These are phyloP conservation scores for Onygena corvina DNA, from an alignment of 2,329 filamentous ascomycete species.

Conservation along the genomic window DNA sequence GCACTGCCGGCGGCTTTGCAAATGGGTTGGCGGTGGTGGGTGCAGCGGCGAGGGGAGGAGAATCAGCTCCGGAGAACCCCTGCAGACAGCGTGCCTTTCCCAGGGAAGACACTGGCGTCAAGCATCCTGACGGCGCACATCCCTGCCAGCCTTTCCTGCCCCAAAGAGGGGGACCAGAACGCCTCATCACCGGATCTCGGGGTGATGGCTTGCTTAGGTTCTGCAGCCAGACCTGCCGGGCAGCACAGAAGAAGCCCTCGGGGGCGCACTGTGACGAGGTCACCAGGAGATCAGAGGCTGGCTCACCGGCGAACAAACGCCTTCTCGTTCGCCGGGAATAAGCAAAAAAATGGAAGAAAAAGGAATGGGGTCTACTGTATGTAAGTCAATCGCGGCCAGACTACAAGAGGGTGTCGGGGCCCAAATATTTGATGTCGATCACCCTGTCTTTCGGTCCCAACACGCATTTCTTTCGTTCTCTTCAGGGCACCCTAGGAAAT, in stretches of 20 bases:
- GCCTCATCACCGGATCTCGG: conserved; percentile 5
- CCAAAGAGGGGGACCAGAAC: not conserved
- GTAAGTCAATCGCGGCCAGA: too few relatives aligned
- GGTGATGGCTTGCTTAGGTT: not conserved
- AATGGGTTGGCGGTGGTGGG: not conserved
- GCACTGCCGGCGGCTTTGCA: not conserved
- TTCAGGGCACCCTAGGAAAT: too few relatives aligned
- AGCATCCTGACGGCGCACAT: not conserved
- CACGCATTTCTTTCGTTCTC: too few relatives aligned
- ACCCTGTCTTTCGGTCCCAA: too few relatives aligned
- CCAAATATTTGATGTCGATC: too few relatives aligned
- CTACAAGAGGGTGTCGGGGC: too few relatives aligned
- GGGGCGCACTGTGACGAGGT: conserved; percentile 1
- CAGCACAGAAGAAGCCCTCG: not conserved
- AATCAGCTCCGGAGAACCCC: not conserved
- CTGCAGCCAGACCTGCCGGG: not conserved
- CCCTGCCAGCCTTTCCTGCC: conserved; percentile 4
- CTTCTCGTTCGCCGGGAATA: conserved; percentile 2
- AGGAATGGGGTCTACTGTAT: not conserved
- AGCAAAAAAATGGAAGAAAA: not conserved
- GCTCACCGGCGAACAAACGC: not conserved
- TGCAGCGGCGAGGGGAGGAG: not conserved
- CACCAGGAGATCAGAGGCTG: conserved; percentile 2
- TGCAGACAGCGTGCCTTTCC: not conserved
- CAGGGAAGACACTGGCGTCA: not conserved